phyloP scores from a whole-genome alignment of 768 basidiomycete species.

The Hypholoma fasciculare region DNA sequence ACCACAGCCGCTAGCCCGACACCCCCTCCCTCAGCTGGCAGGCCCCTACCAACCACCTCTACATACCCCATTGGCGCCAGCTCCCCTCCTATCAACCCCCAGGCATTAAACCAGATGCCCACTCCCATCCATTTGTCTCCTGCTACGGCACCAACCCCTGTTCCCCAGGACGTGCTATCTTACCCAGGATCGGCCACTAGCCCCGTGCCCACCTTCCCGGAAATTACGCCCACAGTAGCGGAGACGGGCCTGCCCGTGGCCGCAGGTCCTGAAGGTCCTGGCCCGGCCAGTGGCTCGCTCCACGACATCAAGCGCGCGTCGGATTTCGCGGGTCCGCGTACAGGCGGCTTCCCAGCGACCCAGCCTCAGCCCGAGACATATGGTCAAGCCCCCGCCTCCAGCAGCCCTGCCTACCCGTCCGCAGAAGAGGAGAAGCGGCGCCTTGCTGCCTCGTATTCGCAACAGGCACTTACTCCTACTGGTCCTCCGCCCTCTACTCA shows the following conservation, averaged over 20 bases:
- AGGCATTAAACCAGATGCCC: slow-evolving; percentile 39
- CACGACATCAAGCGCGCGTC: slow-evolving; percentile 46
- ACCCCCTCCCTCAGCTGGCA: slow-evolving; percentile 16
- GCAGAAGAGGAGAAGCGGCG: slow-evolving; percentile 56
- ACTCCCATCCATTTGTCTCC: slow-evolving; percentile 31
- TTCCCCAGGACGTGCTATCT: slow-evolving; percentile 61
- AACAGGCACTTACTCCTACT: slow-evolving; percentile 10
- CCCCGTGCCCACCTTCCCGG: slow-evolving; percentile 15
- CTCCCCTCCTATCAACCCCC: slow-evolving; percentile 29
- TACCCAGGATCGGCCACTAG: slow-evolving; percentile 27
- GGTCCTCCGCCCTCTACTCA: slow-evolving; percentile 3
- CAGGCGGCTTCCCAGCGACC: slow-evolving; percentile 26
- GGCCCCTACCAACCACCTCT: slow-evolving; percentile 23
- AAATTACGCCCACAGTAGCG: slow-evolving; percentile 54
- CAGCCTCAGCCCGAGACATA: slow-evolving; percentile 23
- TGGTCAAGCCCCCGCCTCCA: slow-evolving; percentile 23
- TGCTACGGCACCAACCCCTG: slow-evolving; percentile 48
- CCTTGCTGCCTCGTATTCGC: slow-evolving; percentile 40
- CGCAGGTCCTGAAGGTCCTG: slow-evolving; percentile 59
- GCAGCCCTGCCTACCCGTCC: slow-evolving; percentile 10
- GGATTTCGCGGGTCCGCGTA: slow-evolving; percentile 33
- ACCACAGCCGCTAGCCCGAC: slow-evolving; percentile 16
- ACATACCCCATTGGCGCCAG: slow-evolving; percentile 15
- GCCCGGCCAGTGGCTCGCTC: slow-evolving; percentile 66
- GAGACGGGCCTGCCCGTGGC: slow-evolving; percentile 76